Percentiles rank a stretch among this genome's conserved stretches.
These are phyloP conservation scores for Botrytis deweyae DNA, from an alignment of 2,329 filamentous ascomycete genomes.

Conservation along the genomic window DNA sequence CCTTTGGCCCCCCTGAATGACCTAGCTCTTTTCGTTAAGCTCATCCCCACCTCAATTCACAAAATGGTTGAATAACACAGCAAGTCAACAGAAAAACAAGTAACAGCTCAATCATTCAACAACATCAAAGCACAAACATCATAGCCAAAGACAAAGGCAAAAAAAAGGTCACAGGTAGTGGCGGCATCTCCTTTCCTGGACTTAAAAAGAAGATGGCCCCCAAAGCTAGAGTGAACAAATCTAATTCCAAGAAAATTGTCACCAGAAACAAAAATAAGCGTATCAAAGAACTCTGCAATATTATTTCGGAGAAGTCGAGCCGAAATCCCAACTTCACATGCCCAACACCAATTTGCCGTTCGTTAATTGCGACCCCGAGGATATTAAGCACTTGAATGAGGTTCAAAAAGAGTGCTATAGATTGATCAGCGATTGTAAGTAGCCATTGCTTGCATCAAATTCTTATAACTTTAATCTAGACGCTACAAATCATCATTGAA, in stretches of 20 bases:
- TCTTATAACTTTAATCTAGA: background rate
- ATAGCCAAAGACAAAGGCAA: background rate
- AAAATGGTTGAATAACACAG: too few species aligned
- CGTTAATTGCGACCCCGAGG: background rate
- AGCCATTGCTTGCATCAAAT: fast-evolving
- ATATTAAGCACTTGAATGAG: background rate
- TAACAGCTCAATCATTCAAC: background rate
- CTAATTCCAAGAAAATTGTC: background rate
- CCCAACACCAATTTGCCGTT: background rate
- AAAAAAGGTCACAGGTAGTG: background rate
- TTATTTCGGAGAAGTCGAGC: background rate
- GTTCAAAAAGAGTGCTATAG: background rate
- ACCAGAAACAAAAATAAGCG: background rate
- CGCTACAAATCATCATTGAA: background rate
- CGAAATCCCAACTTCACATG: background rate
- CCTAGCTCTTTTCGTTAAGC: background rate
- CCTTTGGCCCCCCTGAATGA: background rate
- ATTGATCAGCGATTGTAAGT: background rate
- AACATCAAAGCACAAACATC: background rate
- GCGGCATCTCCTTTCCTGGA: background rate
- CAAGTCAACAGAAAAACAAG: background rate
- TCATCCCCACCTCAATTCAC: background rate
- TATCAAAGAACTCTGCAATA: background rate
- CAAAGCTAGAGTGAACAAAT: background rate
- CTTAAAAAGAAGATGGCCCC: background rate